A percentile compares a stretch with the other conserved stretches of the same genome.
phyloP scores from a whole-genome alignment of 1,284 basidiomycete genomes.

The Trichosporon sp. region DNA sequence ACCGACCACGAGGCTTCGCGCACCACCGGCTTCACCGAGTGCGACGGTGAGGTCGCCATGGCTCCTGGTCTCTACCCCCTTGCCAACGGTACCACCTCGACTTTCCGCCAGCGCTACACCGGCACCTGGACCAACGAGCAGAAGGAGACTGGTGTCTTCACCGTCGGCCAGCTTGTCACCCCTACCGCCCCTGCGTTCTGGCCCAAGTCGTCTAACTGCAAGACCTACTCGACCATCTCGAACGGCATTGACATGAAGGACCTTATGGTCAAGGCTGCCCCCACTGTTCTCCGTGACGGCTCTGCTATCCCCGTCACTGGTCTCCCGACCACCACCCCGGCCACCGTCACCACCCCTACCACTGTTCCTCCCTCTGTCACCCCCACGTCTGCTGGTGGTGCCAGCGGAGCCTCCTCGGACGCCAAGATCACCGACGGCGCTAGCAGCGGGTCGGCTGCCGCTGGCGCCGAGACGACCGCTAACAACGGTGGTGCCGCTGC shows the following conservation, averaged over 20 bases:
- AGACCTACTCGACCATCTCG: slow-evolving; percentile 45
- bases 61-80: slow-evolving; percentile 47
- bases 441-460: slow-evolving; percentile 7
- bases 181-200: slow-evolving; percentile 35
- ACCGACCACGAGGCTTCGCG: slow-evolving; percentile 38
- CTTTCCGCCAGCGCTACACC: slow-evolving; percentile 49
- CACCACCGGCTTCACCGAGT: slow-evolving; percentile 43
- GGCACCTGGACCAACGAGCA: slow-evolving; percentile 32
- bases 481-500: slow-evolving; percentile 11
- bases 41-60: slow-evolving; percentile 47
- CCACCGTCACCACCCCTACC: slow-evolving; percentile 13
- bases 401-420: slow-evolving; percentile 16
- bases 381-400: neutral
- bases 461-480: slow-evolving; percentile 8
- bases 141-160: slow-evolving; percentile 19
- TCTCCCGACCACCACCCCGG: slow-evolving; percentile 27
- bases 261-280: slow-evolving; percentile 34
- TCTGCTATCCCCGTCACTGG: slow-evolving; percentile 17
- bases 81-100: slow-evolving; percentile 40
- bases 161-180: slow-evolving; percentile 40
- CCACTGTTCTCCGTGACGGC: slow-evolving; percentile 24
- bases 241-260: slow-evolving; percentile 40
- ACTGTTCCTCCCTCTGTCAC: neutral
- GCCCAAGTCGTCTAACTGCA: slow-evolving; percentile 46
- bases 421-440: slow-evolving; percentile 11